Conservation (phyloP, 2,329 filamentous ascomycete species). For the Trichoderma pleuroti region DNA sequence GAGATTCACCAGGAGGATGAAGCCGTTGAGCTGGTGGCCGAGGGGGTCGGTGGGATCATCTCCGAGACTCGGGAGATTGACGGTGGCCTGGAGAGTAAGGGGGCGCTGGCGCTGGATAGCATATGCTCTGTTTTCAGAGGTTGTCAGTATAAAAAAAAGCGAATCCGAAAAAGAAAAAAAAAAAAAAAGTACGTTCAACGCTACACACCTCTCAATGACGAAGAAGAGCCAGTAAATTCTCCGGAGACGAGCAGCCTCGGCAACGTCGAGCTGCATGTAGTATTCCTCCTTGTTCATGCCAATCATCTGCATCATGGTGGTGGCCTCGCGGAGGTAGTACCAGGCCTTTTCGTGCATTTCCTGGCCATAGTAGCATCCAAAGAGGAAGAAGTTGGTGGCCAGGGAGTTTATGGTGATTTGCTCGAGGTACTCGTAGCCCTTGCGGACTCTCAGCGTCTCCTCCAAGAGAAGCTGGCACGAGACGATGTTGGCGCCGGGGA, state of each 20-base stretch:
- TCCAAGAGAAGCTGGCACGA: conserved; percentile 65
- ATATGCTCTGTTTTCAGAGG: conserved; percentile 51
- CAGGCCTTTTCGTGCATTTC: conserved; percentile 74
- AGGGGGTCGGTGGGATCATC: conserved; percentile 58
- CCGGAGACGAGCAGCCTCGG: conserved; percentile 61
- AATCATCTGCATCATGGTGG: conserved; percentile 62
- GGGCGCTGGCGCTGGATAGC: conserved; percentile 67
- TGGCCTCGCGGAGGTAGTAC: conserved; percentile 75
- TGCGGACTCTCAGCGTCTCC: conserved; percentile 62
- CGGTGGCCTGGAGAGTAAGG: conserved; percentile 65
- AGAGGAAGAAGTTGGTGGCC: conserved; percentile 76
- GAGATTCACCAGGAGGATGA: conserved; percentile 58
- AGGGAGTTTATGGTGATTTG: conserved; percentile 55
- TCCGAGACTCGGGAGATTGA: conserved; percentile 59
- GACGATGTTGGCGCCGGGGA: conserved; percentile 58
- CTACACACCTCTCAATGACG: conserved; percentile 61
- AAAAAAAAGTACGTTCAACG: too few relatives aligned
- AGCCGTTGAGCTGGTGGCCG: conserved; percentile 51
- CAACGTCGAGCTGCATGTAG: conserved; percentile 56
- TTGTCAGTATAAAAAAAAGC: not conserved
- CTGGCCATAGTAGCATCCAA: conserved; percentile 66
- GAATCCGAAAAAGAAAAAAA: not conserved
- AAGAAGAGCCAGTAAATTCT: conserved; percentile 72
- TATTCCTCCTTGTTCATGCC: conserved; percentile 61
- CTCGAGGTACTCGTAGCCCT: conserved; percentile 59